Percentiles rank a stretch among this genome's conserved stretches.
These are phyloP conservation scores for Santalum album DNA, from an alignment of 164 flowering plant genomes.

Conservation along the genomic window DNA sequence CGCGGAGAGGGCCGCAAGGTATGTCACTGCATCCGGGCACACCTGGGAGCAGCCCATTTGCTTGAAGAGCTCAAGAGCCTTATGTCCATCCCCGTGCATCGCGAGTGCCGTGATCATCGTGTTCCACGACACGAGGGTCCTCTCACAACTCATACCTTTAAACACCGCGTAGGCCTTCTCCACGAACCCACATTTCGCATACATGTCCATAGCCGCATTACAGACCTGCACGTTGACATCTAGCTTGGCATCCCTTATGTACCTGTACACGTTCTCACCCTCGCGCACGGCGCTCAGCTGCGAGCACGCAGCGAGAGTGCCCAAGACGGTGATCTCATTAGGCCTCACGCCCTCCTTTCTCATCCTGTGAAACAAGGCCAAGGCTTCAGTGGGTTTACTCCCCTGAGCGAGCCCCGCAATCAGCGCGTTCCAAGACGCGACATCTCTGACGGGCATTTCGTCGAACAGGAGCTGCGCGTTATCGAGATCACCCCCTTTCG, in stretches of 20 bases:
- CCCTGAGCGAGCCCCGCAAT: conserved; percentile 82
- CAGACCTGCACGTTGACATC: conserved; percentile 62
- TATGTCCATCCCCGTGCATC: conserved; percentile 52
- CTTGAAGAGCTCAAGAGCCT: conserved; percentile 52
- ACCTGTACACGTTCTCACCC: conserved; percentile 44
- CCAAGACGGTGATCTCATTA: conserved; percentile 65
- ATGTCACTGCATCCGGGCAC: conserved; percentile 49
- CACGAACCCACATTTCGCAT: conserved; percentile 66
- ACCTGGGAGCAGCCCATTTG: conserved; percentile 31
- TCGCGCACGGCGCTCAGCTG: conserved; percentile 58
- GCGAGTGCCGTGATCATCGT: conserved; percentile 80
- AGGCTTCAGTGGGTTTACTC: conserved; percentile 45
- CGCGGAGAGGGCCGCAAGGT: conserved; percentile 59
- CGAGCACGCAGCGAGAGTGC: conserved; percentile 76
- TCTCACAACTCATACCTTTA: conserved; percentile 34
- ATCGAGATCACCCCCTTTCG: conserved; percentile 47
- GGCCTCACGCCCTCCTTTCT: conserved; percentile 31
- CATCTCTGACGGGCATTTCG: conserved; percentile 57
- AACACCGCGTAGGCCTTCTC: conserved; percentile 54
- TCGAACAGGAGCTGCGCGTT: conserved; percentile 55
- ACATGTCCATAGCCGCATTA: conserved; percentile 83
- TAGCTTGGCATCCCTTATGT: conserved; percentile 24
- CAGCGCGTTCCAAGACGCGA: conserved; percentile 74
- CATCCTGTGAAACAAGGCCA: conserved; percentile 50
- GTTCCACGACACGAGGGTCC: conserved; percentile 65